Evolutionary conservation across 164 flowering plant species (phyloP).

Genomic region (Buxus sempervirens): DNA sequence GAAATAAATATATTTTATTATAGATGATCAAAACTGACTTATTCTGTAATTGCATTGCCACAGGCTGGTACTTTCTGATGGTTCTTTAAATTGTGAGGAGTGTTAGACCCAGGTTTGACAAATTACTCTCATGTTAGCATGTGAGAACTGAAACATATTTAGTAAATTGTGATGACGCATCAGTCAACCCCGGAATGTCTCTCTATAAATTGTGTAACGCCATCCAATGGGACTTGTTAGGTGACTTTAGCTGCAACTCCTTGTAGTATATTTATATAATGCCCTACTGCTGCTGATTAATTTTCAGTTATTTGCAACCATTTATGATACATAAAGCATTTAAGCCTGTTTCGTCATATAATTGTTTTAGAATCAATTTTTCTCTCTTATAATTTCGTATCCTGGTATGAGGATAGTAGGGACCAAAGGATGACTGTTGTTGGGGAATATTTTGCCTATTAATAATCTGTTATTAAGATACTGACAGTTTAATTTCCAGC

Average conservation of each 20-base stretch:
- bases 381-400: no score
- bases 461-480: no score
- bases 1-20: no score
- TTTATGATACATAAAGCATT: neutral
- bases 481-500: constrained; percentile 41
- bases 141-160: neutral
- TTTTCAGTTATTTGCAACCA: neutral
- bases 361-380: neutral
- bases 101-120: no score
- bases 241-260: neutral
- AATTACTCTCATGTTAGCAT: no score
- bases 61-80: no score
- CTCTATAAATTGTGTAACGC: neutral
- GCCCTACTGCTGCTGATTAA: neutral
- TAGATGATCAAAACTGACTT: no score
- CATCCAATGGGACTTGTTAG: neutral
- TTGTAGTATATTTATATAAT: neutral
- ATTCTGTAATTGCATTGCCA: no score
- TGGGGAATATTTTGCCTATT: neutral
- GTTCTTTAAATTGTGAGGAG: no score
- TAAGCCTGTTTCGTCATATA: no score
- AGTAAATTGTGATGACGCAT: neutral
- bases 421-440: neutral
- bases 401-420: neutral
- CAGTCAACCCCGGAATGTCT: neutral